These are phyloP conservation scores for Curvularia verruculosa DNA, from an alignment of 2,329 filamentous ascomycete species.

Conservation along the genomic window DNA sequence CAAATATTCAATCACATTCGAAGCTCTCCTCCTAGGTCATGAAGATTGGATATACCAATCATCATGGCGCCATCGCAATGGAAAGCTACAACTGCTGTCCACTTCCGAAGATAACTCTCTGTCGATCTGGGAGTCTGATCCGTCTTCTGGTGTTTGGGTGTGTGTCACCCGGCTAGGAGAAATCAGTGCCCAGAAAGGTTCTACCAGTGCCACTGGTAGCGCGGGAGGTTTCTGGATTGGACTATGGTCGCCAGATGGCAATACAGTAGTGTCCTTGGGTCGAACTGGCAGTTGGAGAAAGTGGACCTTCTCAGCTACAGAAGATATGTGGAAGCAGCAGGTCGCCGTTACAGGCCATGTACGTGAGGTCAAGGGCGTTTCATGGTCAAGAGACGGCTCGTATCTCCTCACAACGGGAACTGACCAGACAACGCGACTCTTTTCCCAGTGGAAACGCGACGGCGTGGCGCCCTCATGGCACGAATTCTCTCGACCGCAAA, in stretches of 20 bases:
- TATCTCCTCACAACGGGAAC: slow-evolving; percentile 88
- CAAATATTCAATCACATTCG: slow-evolving; percentile 85
- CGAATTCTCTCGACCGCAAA: slow-evolving; percentile 93
- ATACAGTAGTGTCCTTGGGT: slow-evolving; percentile 78
- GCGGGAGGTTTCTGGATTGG: slow-evolving; percentile 97
- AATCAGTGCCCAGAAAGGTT: slow-evolving; percentile 92
- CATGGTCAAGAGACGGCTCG: slow-evolving; percentile 81
- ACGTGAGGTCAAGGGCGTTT: slow-evolving; percentile 76
- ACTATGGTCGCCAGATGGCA: slow-evolving; percentile 82
- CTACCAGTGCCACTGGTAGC: slow-evolving; percentile 93
- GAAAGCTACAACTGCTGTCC: slow-evolving; percentile 75
- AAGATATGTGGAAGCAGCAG: slow-evolving; percentile 76
- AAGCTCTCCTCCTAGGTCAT: slow-evolving; percentile 90
- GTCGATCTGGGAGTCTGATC: slow-evolving; percentile 88
- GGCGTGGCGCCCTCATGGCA: slow-evolving; percentile 72
- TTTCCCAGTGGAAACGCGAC: slow-evolving; percentile 73
- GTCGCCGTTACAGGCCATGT: slow-evolving; percentile 85
- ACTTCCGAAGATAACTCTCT: slow-evolving; percentile 95
- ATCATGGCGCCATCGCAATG: slow-evolving; percentile 67
- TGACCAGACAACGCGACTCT: slow-evolving; percentile 91
- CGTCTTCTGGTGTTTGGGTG: slow-evolving; percentile 86
- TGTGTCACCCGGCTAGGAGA: slow-evolving; percentile 86
- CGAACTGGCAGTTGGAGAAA: slow-evolving; percentile 91
- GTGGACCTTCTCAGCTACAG: slow-evolving; percentile 70
- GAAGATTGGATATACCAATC: slow-evolving; percentile 98